These are phyloP conservation scores for Aspergillus terreus DNA, from an alignment of 2,329 filamentous ascomycete species.

Conservation along the genomic window DNA sequence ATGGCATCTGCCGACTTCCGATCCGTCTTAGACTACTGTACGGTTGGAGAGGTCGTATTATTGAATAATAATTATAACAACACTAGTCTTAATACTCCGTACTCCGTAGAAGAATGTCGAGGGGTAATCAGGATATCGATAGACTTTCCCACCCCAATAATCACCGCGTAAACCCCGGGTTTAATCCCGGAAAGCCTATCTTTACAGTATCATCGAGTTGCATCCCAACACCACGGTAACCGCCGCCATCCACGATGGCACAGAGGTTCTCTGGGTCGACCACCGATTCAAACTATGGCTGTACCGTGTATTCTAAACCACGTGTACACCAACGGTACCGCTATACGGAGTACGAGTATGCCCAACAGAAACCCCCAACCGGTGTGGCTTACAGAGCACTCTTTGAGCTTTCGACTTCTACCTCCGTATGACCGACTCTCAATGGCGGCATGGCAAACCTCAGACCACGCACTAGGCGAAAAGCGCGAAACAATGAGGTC, in stretches of 20 bases:
- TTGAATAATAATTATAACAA: not conserved
- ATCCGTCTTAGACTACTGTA: not conserved
- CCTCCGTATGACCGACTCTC: not conserved
- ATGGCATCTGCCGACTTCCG: not conserved
- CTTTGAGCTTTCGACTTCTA: not conserved
- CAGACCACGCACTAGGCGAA: conserved; percentile 9
- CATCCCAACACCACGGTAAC: not conserved
- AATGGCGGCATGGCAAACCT: conserved; percentile 1
- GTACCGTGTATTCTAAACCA: not conserved
- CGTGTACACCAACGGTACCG: not conserved
- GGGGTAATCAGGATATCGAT: not conserved
- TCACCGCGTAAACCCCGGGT: not conserved
- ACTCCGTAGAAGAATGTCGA: too few relatives aligned
- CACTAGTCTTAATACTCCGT: not conserved
- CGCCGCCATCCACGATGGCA: not conserved
- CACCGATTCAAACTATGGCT: not conserved
- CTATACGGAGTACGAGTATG: too few relatives aligned
- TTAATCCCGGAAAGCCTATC: not conserved
- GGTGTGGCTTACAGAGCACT: not conserved
- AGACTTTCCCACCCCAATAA: not conserved
- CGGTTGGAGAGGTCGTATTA: not conserved
- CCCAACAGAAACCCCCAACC: too few relatives aligned
- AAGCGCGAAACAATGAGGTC: conserved; percentile 20
- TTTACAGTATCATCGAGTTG: not conserved
- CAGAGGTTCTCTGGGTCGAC: not conserved